phyloP scores from a whole-genome alignment of 352 stramenopile genomes.

The Pelagophyceae sp. region DNA sequence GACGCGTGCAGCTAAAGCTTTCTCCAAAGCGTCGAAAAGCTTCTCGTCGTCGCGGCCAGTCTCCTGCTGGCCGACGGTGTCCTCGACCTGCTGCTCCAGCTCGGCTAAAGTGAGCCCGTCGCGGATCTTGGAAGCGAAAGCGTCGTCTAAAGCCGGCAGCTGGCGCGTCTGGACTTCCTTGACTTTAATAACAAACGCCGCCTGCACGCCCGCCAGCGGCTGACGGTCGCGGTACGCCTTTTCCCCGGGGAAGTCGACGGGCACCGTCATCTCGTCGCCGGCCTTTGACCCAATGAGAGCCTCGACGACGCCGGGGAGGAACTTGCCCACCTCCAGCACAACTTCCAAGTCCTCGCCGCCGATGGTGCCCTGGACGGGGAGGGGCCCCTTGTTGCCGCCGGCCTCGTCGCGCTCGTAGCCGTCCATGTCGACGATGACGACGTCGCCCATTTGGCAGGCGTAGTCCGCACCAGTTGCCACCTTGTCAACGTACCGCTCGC shows the following conservation, averaged over 20 bases:
- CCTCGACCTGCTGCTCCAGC: slow-evolving; percentile 32
- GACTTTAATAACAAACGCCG: not conserved
- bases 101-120: slow-evolving; percentile 31
- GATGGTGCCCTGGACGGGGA: not conserved
- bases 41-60: not conserved
- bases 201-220: not conserved
- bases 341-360: slow-evolving; percentile 5
- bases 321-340: slow-evolving; percentile 3
- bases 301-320: not conserved
- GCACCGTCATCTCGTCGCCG: not conserved
- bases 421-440: slow-evolving; percentile 1
- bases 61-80: slow-evolving; percentile 21
- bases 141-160: slow-evolving; percentile 33
- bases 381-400: not conserved
- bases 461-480: not conserved
- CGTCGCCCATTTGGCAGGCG: not conserved
- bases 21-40: slow-evolving; percentile 30
- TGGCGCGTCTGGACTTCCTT: slow-evolving; percentile 19
- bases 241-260: not conserved
- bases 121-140: slow-evolving; percentile 32
- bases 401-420: not conserved
- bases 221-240: not conserved
- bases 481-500: not conserved
- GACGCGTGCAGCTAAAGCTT: slow-evolving; percentile 24
- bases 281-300: not conserved